A percentile compares a stretch with the other conserved stretches of the same genome.
Conservation (phyloP, 2,329 filamentous ascomycete genomes). For the Fusarium cyanostomum region DNA sequence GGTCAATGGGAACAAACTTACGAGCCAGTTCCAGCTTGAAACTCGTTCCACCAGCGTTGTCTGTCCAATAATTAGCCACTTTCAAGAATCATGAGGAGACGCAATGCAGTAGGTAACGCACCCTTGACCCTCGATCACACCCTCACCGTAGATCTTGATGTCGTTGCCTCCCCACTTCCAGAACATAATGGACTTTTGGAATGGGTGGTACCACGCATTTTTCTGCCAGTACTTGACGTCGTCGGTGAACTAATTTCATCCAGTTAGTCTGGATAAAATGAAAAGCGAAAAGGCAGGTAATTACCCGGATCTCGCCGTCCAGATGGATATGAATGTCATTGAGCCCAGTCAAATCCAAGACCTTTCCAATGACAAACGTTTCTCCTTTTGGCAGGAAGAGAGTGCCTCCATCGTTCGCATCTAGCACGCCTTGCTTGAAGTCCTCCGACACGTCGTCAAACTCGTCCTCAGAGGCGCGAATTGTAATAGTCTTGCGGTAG, state of each 20-base stretch:
- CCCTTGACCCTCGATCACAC: conserved; percentile 65
- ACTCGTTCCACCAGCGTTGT: conserved; percentile 37
- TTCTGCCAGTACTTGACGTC: conserved; percentile 56
- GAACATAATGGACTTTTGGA: conserved; percentile 66
- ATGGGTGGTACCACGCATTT: conserved; percentile 53
- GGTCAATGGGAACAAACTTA: background rate
- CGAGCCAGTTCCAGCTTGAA: conserved; percentile 28
- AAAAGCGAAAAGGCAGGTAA: accelerated
- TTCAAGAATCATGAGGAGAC: background rate
- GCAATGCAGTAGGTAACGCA: background rate
- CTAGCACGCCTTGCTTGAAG: conserved; percentile 62
- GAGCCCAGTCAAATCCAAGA: conserved; percentile 66
- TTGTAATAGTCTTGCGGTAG: conserved; percentile 24
- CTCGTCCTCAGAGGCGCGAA: conserved; percentile 56
- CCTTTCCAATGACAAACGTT: conserved; percentile 67
- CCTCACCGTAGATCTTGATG: conserved; percentile 67
- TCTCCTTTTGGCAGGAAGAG: conserved; percentile 62
- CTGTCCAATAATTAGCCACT: background rate
- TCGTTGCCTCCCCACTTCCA: conserved; percentile 71
- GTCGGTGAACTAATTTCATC: conserved; percentile 50
- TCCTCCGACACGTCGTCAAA: conserved; percentile 65
- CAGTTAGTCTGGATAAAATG: background rate
- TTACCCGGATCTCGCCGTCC: conserved; percentile 61
- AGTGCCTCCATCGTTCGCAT: conserved; percentile 67
- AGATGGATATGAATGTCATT: conserved; percentile 66